phyloP scores from a whole-genome alignment of 2,329 filamentous ascomycete genomes.

The Penicillium paneum region DNA sequence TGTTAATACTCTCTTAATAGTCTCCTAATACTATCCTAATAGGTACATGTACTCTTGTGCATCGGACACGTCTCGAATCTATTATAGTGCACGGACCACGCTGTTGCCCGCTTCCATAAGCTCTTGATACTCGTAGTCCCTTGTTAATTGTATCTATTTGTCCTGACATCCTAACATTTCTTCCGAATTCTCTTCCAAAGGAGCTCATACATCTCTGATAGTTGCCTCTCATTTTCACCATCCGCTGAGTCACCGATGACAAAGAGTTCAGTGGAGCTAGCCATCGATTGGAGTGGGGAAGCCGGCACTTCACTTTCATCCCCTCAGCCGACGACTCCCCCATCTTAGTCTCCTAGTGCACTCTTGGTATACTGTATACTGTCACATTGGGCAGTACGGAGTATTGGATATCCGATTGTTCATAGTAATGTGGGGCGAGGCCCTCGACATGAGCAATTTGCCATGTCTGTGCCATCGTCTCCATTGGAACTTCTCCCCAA shows the following conservation, averaged over 20 bases:
- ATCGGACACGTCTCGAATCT: background rate
- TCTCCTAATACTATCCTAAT: too few relatives aligned
- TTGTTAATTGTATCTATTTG: background rate
- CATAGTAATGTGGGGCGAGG: conserved; percentile 17
- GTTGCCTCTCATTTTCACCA: background rate
- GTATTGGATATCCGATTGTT: background rate
- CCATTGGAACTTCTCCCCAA: conserved; percentile 50
- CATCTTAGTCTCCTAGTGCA: background rate
- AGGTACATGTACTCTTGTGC: too few relatives aligned
- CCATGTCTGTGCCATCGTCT: conserved; percentile 20
- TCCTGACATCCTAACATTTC: too few relatives aligned
- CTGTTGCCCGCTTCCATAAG: too few relatives aligned
- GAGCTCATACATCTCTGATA: too few relatives aligned
- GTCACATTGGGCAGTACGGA: background rate
- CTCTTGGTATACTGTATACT: background rate
- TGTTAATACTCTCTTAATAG: too few relatives aligned
- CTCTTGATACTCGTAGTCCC: background rate
- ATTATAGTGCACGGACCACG: background rate
- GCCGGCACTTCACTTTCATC: conserved; percentile 20
- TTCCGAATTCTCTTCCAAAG: background rate
- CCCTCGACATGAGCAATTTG: conserved; percentile 25
- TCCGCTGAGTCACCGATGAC: conserved; percentile 22
- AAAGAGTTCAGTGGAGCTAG: conserved; percentile 17
- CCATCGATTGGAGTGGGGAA: conserved; percentile 15
- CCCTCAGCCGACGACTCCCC: conserved; percentile 15